A percentile compares a stretch with the other conserved stretches of the same genome.
These are phyloP conservation scores for Somion occarium DNA, from an alignment of 1,284 basidiomycete species.

Conservation along the genomic window DNA sequence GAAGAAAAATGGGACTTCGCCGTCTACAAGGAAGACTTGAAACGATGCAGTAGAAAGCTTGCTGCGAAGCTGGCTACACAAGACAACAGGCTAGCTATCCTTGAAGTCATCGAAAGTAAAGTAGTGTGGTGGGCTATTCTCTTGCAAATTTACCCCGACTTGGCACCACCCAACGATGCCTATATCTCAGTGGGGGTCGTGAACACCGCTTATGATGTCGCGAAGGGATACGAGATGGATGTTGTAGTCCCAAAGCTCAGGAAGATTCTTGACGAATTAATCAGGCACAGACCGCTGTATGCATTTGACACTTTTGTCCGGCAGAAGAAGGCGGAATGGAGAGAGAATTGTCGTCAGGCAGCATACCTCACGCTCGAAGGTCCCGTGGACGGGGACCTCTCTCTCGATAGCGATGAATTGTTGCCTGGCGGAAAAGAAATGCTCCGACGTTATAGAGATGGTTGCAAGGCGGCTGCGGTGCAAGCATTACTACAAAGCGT, in stretches of 20 bases:
- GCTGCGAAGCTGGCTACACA: not conserved
- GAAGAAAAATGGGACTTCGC: not conserved
- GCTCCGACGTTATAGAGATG: not conserved
- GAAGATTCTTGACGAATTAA: not conserved
- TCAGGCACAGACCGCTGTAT: not conserved
- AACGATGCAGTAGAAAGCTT: not conserved
- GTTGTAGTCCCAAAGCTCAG: not conserved
- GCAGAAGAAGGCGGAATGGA: not conserved
- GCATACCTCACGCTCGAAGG: not conserved
- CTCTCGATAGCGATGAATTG: too few species aligned
- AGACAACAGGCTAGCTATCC: not conserved
- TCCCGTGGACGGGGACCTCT: not conserved
- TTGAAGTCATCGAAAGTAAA: not conserved
- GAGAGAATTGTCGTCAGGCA: not conserved
- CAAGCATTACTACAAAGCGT: not conserved
- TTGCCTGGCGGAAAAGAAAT: not conserved
- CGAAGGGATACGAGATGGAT: not conserved
- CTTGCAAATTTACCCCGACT: not conserved
- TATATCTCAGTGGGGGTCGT: not conserved
- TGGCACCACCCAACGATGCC: not conserved
- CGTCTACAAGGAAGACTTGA: not conserved
- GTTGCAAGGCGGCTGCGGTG: not conserved
- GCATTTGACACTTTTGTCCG: not conserved
- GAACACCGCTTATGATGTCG: not conserved
- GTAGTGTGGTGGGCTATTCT: not conserved